phyloP scores from a whole-genome alignment of 441 rosid species.

The Corymbia calophylla region DNA sequence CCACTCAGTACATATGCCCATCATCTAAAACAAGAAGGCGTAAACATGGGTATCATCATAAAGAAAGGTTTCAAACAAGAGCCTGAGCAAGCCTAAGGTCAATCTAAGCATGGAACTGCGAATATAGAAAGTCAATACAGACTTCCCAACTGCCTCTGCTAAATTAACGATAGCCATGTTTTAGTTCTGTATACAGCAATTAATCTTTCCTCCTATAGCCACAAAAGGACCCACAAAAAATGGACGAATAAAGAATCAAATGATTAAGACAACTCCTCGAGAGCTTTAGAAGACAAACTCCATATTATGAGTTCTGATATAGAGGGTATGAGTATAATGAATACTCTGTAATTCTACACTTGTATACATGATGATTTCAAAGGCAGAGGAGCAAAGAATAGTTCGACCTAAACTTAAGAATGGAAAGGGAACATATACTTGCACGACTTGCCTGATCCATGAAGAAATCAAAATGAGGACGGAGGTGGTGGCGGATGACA shows the following conservation, averaged over 20 bases:
- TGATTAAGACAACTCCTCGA: neutral
- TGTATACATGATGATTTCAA: neutral
- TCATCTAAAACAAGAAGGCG: neutral
- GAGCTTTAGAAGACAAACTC: neutral
- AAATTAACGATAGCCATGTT: neutral
- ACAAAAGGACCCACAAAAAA: neutral
- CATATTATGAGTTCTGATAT: neutral
- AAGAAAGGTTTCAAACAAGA: neutral
- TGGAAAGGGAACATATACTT: neutral
- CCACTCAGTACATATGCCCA: neutral
- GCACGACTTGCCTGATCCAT: neutral
- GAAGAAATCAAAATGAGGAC: neutral
- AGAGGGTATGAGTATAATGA: neutral
- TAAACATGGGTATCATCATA: neutral
- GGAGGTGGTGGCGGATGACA: neutral
- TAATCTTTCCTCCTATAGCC: neutral
- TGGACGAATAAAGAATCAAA: neutral
- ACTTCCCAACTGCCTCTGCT: neutral
- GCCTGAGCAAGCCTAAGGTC: neutral
- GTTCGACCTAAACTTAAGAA: neutral
- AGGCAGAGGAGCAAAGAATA: neutral
- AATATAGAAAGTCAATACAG: neutral
- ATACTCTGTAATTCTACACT: neutral
- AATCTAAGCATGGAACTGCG: neutral
- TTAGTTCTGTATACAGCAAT: neutral